Conservation (phyloP, 2,329 filamentous ascomycete species). For the Sarocladium oryzae region DNA sequence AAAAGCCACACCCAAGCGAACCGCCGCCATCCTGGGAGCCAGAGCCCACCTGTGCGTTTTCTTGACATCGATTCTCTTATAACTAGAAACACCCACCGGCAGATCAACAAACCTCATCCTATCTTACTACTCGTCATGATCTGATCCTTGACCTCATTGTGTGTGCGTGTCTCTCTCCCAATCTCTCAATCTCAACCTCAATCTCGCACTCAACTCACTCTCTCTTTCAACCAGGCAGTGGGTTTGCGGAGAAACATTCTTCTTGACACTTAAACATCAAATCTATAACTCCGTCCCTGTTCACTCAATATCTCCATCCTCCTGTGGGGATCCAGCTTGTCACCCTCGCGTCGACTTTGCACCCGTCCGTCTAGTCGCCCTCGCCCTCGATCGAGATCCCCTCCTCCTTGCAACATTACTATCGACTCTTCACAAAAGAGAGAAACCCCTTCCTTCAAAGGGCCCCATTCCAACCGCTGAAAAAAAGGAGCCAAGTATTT, state of each 20-base stretch:
- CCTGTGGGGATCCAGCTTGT: not conserved
- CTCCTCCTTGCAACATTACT: conserved; percentile 2
- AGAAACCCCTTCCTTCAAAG: conserved; percentile 4
- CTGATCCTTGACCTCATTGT: not conserved
- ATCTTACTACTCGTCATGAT: not conserved
- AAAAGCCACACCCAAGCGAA: too few species aligned
- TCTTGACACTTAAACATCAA: conserved; percentile 4
- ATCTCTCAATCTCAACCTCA: too few species aligned
- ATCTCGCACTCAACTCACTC: too few species aligned
- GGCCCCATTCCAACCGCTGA: conserved; percentile 21
- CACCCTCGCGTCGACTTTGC: not conserved
- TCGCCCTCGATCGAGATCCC: conserved; percentile 8
- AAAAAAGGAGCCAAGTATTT: not conserved
- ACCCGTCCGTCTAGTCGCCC: conserved; percentile 1
- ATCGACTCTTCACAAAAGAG: conserved; percentile 9
- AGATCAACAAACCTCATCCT: conserved; percentile 2
- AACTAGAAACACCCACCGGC: conserved; percentile 9
- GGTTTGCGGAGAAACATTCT: conserved; percentile 1
- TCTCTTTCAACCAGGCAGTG: too few species aligned
- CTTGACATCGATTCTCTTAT: conserved; percentile 3
- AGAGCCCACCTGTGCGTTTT: not conserved
- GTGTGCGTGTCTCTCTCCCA: conserved; percentile 5
- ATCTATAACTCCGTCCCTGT: conserved; percentile 3
- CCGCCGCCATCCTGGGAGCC: too few species aligned
- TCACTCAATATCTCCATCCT: not conserved